phyloP scores from a whole-genome alignment of 805 yeast species.

The Cephaloascus fragrans region DNA sequence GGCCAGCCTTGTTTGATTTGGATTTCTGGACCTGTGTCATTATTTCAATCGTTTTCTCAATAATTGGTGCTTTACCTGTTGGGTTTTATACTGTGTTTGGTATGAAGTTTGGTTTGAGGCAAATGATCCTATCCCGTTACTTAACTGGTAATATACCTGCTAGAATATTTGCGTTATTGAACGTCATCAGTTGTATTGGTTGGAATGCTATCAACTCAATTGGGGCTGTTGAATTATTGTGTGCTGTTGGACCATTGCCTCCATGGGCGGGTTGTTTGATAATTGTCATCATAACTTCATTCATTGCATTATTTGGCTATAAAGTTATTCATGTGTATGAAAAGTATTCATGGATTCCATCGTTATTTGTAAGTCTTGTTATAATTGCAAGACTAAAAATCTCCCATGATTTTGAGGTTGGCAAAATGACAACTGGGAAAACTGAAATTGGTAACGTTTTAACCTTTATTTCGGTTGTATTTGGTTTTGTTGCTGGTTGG shows the following conservation, averaged over 20 bases:
- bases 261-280: slow-evolving; percentile 25
- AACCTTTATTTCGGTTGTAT: slow-evolving; percentile 16
- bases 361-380: slow-evolving; percentile 15
- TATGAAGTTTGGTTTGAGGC: slow-evolving; percentile 28
- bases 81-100: slow-evolving; percentile 28
- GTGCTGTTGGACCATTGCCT: slow-evolving; percentile 17
- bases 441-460: slow-evolving; percentile 18
- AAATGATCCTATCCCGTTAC: slow-evolving; percentile 19
- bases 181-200: slow-evolving; percentile 19
- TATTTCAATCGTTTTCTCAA: slow-evolving; percentile 19
- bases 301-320: slow-evolving; percentile 20
- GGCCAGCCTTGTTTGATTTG: slow-evolving; percentile 19
- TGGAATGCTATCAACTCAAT: slow-evolving; percentile 24
- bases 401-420: slow-evolving; percentile 15
- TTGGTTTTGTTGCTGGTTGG: slow-evolving; percentile 25
- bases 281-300: slow-evolving; percentile 18
- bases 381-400: slow-evolving; percentile 18
- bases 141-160: slow-evolving; percentile 22
- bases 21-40: slow-evolving; percentile 22
- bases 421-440: slow-evolving; percentile 16
- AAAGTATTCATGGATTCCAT: slow-evolving; percentile 23
- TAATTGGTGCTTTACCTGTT: slow-evolving; percentile 26
- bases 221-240: slow-evolving; percentile 19
- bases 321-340: slow-evolving; percentile 20
- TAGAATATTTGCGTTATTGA: slow-evolving; percentile 16